Base-by-base conservation (phyloP, 129 eudicot genomes). In the Kitagawia praeruptora region DNA sequence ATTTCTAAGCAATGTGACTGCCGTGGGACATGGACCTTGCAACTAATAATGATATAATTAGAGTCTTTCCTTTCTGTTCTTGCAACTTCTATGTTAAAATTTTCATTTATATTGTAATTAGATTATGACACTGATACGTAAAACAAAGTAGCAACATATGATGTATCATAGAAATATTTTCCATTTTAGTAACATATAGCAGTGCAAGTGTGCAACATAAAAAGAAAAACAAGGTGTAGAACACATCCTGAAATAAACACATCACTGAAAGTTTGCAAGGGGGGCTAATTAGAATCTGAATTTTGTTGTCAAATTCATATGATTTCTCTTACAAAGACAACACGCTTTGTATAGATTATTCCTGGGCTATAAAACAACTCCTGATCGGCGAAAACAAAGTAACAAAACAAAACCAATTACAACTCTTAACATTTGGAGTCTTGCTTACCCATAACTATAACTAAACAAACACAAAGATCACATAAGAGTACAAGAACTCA, bases 401-500 rank as follows among this genome's bases (percentile, higher is more conserved):
- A 74, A 44, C 16, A 74, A 45, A 40, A 74, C 48, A 15, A 74
- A 46, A 45, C 4, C 39, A 34, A 41, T 0, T 8, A n/a, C 56
- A 74, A 44, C 58, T n/a, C 56, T 44, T 23, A 44, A 42, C 42
- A 45, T 45, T 18, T 39, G 75, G 75, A 69, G 40, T 69, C 74
- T 39, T 51, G 75, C 75, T 37, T 71, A 72, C 27, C 49, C 76
- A 72, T 23, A 11, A 45, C 39, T 54, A 54, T 8, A 18, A 77
- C 78, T 77, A 77, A 70, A 74, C 84, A 19, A 4, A 40, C 27
- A 18, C 19, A 14, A 70, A 6, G 53, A 39, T 46, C 46, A 38
- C 67, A n/a, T 31, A 48, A 9, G 70, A 75, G 78, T 74, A 67
- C 85, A 81, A 38, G 47, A 81, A 70, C 83, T 56, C 63, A 61